Base-by-base conservation (phyloP, 345 rosid species). In the Hibiscus mutabilis region DNA sequence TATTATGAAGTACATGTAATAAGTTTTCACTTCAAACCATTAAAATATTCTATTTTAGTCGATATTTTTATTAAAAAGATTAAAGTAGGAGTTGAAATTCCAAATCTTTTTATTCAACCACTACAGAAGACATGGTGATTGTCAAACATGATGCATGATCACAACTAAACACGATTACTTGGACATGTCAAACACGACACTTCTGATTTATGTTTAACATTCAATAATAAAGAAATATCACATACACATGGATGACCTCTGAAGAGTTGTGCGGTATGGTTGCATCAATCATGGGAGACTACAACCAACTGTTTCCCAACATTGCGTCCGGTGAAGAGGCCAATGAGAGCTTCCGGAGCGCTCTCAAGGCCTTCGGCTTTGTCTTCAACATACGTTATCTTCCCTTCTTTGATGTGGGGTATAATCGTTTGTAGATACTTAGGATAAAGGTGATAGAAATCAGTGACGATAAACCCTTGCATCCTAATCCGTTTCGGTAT, bases 221-320 rank as follows among this genome's bases (percentile, higher is more conserved):
- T 10, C 46, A 42, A 11, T 42, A 11, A 42, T 10, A 42, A 42
- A 42, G 46, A 42, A 42, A 42, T 14, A 11, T 3, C 42, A 2
- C 42, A 37, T 42, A 11, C 46, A 42, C 46, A 11, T 3, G 46
- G 42, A 35, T 35, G 6, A n/a, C 67, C 46, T 60, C 44, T 0
- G 10, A 0, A 0, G 2, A 18, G 15, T 33, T 18, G 14, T 19
- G 6, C 1, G 12, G 49, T 21, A 40, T 1, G 35, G 19, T 21
- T 31, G n/a, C 31, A 33, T 85, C 78, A 87, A 13, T 87, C 82
- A 18, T 15, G 72, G 68, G 82, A 70, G 56, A 87, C 78, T 14
- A 15, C 71, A 3, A 85, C 74, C 1, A 85, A 68, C 53, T 84
- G 89, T 62, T 87, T 87, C 14, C 89, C 92, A 2, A 82, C 80